A percentile compares a stretch with the other conserved stretches of the same genome.
Evolutionary conservation across 179 eudicot genomes (phyloP).

Genomic region (Amaranthus tricolor): DNA sequence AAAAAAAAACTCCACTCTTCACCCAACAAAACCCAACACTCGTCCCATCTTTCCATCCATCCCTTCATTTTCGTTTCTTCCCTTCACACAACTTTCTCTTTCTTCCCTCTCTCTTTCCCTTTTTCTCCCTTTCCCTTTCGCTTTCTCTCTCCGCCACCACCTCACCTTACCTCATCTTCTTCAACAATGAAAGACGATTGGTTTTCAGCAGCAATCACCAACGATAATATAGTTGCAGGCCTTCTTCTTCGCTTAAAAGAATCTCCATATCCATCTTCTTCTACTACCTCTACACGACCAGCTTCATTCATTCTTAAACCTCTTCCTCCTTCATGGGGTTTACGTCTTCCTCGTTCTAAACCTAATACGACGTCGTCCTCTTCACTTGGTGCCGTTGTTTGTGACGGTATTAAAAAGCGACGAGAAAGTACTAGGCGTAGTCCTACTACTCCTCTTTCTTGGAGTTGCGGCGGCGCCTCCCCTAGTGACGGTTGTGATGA

Average conservation of each 20-base stretch:
- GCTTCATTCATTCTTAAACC: background rate
- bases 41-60: background rate
- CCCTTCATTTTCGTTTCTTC: background rate
- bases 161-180: background rate
- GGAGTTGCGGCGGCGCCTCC: constrained; percentile 31
- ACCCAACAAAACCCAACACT: constrained; percentile 4
- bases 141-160: constrained; percentile 34
- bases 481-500: constrained; percentile 41
- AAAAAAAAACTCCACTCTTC: background rate
- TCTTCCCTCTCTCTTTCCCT: background rate
- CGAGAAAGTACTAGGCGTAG: constrained; percentile 32
- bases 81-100: background rate
- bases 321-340: constrained; percentile 39
- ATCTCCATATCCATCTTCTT: background rate
- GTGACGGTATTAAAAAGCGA: background rate
- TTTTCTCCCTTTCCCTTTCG: background rate
- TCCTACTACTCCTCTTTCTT: constrained; percentile 59
- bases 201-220: constrained; percentile 29
- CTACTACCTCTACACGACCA: background rate
- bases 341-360: constrained; percentile 40
- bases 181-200: constrained; percentile 29
- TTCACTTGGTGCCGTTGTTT: background rate
- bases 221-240: constrained; percentile 33
- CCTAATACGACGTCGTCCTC: constrained; percentile 14
- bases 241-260: constrained; percentile 33